Evolutionary conservation across 495 filamentous ascomycete genomes (phyloP).

Genomic region (Collariella sp.): DNA sequence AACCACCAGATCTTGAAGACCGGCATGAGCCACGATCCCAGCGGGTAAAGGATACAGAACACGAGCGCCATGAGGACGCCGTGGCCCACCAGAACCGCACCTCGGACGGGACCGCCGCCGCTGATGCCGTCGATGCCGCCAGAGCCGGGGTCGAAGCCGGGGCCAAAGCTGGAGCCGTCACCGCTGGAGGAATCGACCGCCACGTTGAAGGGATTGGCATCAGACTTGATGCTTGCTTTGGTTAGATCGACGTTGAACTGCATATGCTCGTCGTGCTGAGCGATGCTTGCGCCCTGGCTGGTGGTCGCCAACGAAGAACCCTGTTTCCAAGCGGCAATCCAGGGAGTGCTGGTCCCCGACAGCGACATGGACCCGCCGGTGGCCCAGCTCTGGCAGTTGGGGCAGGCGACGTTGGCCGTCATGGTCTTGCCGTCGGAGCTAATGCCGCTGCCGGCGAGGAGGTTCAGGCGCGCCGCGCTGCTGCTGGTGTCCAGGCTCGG

Average conservation of each 20-base stretch:
- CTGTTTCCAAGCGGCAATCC: conserved; percentile 58
- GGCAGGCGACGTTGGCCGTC: conserved; percentile 52
- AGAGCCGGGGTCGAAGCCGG: conserved; percentile 8
- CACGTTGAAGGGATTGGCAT: conserved; percentile 52
- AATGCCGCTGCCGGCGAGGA: conserved; percentile 56
- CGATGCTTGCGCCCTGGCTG: conserved; percentile 40
- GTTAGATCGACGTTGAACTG: conserved; percentile 51
- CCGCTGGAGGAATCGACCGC: conserved; percentile 6
- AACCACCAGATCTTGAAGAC: conserved; percentile 41
- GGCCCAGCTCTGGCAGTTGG: conserved; percentile 42
- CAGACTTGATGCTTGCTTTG: conserved; percentile 43
- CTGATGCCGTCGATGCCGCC: background rate
- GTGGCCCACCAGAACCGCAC: conserved; percentile 29
- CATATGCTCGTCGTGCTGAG: conserved; percentile 49
- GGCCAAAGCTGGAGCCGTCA: conserved; percentile 4
- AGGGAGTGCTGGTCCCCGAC: conserved; percentile 40
- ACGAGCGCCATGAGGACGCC: conserved; percentile 51
- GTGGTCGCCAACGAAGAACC: conserved; percentile 51
- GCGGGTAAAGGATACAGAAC: conserved; percentile 47
- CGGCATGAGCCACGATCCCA: conserved; percentile 50
- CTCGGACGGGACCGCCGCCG: conserved; percentile 8
- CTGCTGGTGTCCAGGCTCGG: conserved; percentile 46
- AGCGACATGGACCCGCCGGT: conserved; percentile 50
- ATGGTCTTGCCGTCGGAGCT: conserved; percentile 38
- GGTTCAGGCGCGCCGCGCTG: conserved; percentile 33